Evolutionary conservation across 1,139 yeast genomes (phyloP).

Genomic region (Suhomyces terraborum): DNA sequence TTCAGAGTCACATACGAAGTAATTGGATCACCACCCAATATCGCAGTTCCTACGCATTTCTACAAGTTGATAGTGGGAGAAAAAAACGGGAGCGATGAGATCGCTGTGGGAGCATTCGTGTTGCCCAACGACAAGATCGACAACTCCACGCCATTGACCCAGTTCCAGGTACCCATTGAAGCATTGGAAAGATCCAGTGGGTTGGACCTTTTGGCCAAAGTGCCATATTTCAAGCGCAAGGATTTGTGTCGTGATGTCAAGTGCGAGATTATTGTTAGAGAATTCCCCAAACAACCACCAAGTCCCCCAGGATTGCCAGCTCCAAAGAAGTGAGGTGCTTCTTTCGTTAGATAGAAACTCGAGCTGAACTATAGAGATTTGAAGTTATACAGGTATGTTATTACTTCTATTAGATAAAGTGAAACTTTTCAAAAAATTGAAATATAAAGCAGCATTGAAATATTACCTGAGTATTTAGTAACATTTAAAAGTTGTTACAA

Average conservation of each 20-base stretch:
- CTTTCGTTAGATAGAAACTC: too few relatives aligned
- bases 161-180: conserved; percentile 85
- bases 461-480: too few relatives aligned
- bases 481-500: too few relatives aligned
- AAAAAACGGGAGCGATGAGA: conserved; percentile 45
- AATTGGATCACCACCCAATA: conserved; percentile 93
- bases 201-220: conserved; percentile 70
- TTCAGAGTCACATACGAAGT: conserved; percentile 85
- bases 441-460: too few relatives aligned
- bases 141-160: conserved; percentile 67
- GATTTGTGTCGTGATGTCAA: conserved; percentile 77
- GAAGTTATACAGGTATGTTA: too few relatives aligned
- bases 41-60: conserved; percentile 98
- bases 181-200: conserved; percentile 89
- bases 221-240: conserved; percentile 60
- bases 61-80: conserved; percentile 90
- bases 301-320: conserved; percentile 28
- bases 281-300: conserved; percentile 58
- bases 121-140: conserved; percentile 80
- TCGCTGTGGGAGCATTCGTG: conserved; percentile 90
- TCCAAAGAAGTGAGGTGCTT: conserved; percentile 4
- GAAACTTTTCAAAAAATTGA: too few relatives aligned
- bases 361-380: too few relatives aligned
- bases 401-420: too few relatives aligned
- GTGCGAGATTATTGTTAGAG: conserved; percentile 83